Evolutionary conservation across 495 filamentous ascomycete genomes (phyloP).

Genomic region (Hypoxylon fragiforme): DNA sequence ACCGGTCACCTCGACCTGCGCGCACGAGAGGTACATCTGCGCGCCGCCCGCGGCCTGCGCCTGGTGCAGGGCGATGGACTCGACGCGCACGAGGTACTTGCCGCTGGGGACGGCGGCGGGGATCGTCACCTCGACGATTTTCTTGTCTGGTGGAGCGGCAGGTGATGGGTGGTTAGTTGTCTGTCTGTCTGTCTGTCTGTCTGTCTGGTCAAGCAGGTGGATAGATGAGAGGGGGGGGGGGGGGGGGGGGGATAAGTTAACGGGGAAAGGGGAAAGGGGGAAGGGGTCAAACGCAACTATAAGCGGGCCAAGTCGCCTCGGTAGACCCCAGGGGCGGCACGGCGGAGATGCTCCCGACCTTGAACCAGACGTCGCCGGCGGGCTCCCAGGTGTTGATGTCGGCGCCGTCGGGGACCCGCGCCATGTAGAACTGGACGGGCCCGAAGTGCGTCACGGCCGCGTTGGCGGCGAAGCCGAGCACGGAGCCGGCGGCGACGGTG

Average conservation of each 20-base stretch:
- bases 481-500: conserved; percentile 42
- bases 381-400: conserved; percentile 52
- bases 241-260: not conserved
- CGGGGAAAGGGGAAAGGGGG: conserved; percentile 5
- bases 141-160: conserved; percentile 29
- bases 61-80: conserved; percentile 46
- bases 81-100: conserved; percentile 47
- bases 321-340: conserved; percentile 29
- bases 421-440: conserved; percentile 55
- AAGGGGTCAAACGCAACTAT: too few species aligned
- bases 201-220: conserved; percentile 5
- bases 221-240: not conserved
- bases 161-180: not conserved
- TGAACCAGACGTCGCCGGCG: conserved; percentile 54
- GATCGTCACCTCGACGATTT: conserved; percentile 42
- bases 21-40: conserved; percentile 49
- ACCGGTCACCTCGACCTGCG: conserved; percentile 43
- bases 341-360: conserved; percentile 44
- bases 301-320: conserved; percentile 45
- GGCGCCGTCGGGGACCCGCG: conserved; percentile 45
- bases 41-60: conserved; percentile 42
- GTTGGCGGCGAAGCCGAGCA: conserved; percentile 49
- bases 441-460: conserved; percentile 50
- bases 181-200: not conserved
- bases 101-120: conserved; percentile 45